These are phyloP conservation scores for Diaporthe citri DNA, from an alignment of 2,329 filamentous ascomycete genomes.

Conservation along the genomic window DNA sequence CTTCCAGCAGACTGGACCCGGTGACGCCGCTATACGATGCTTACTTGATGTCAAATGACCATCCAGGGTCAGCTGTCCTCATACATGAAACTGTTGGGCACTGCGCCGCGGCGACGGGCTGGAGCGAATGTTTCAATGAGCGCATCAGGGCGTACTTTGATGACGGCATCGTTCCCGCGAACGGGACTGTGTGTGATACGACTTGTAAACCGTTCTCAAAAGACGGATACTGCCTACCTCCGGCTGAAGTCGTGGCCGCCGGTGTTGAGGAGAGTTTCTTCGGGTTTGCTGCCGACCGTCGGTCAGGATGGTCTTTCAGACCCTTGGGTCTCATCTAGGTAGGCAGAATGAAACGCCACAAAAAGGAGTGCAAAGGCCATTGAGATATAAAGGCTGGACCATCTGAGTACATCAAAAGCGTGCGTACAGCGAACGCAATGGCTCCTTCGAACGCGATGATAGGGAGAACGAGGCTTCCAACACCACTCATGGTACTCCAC, in stretches of 20 bases:
- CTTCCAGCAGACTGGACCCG: constrained; percentile 34
- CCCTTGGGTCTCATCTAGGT: neutral
- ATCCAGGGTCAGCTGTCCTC: constrained; percentile 37
- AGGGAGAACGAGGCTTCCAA: neutral
- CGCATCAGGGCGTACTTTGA: constrained; percentile 39
- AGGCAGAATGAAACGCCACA: neutral
- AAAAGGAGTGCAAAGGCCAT: no score
- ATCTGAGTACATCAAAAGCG: neutral
- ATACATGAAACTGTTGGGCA: constrained; percentile 38
- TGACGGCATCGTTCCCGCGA: constrained; percentile 32
- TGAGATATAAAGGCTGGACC: no score
- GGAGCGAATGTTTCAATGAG: constrained; percentile 41
- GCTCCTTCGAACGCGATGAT: neutral
- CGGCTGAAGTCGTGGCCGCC: constrained; percentile 40
- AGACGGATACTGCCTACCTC: constrained; percentile 56
- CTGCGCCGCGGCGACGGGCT: constrained; percentile 30
- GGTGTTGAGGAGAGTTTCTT: neutral
- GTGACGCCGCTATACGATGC: constrained; percentile 37
- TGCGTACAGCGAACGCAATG: neutral
- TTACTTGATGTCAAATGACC: constrained; percentile 30
- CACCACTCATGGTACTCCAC: neutral
- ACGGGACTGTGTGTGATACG: constrained; percentile 34
- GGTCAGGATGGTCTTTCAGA: neutral
- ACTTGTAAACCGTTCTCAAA: constrained; percentile 35
- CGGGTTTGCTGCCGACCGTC: neutral